Evolutionary conservation across 2,329 filamentous ascomycete species (phyloP), one percentile per base, ranked within the genome.

Genomic region (Lecanoromycetidae sp.): DNA sequence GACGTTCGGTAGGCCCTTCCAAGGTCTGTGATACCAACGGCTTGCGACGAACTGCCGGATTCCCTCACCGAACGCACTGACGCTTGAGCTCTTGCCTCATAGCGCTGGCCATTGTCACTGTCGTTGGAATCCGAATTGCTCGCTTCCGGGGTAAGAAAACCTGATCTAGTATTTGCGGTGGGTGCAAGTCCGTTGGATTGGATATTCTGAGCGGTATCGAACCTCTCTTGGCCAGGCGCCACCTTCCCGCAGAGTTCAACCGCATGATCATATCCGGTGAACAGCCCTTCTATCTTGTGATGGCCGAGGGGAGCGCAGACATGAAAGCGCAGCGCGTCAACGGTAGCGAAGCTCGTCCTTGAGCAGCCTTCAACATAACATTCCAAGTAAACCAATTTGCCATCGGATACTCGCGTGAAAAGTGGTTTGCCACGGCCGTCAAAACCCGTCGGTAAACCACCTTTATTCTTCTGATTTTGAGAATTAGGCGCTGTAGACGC

Each of bases 371-470:
- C 10, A 8, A 40, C 23, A 5, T n/a, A 35, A 23, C 45, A 48
- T 5, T 17, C n/a, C 9, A 48, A 22, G 29, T 48, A 42, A 8
- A 48, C 37, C 12, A 39, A 20, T 25, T 30, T 30, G 15, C 45
- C 45, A 15, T 48, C 45, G 5, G 36, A 42, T n/a, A 22, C 27
- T 22, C 45, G 36, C 33, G 32, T 41, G 4, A 17, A 41, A 5
- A 48, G 22, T 3, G 37, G 19, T 10, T 15, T n/a, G 3, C 45
- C 45, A 12, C 36, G 17, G 12, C 32, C 23, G 17, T 48, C 45
- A 23, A 4, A 32, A 4, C 27, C 13, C 26, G 23, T 41, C 4
- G 37, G 37, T 26, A 17, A 25, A 27, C 29, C 17, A 25, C 20
- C 12, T 35, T 33, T 35, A 12, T 35, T 17, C 29, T n/a, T 27